These are phyloP conservation scores for Macaranga tanarius DNA, from an alignment of 441 rosid species.

Conservation along the genomic window DNA sequence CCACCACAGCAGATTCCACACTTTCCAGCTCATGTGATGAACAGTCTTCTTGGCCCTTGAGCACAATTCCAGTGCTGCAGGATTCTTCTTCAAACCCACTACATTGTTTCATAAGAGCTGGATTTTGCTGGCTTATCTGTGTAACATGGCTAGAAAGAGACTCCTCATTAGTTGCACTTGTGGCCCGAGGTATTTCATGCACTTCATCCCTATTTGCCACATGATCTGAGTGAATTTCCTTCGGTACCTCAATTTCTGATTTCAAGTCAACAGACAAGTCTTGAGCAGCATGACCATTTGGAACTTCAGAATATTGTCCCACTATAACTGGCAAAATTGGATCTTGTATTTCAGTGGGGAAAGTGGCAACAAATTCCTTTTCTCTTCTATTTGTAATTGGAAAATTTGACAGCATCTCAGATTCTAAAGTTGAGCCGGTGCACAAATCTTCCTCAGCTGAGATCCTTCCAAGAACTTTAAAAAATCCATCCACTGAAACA, in stretches of 20 bases:
- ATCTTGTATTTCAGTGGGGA: conserved; percentile 16
- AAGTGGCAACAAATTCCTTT: conserved; percentile 19
- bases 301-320: conserved; percentile 35
- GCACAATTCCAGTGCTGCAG: conserved; percentile 4
- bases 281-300: conserved; percentile 23
- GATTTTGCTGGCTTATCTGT: conserved; percentile 17
- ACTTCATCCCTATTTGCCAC: conserved; percentile 30
- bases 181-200: conserved; percentile 18
- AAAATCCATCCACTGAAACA: conserved; percentile 24
- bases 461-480: conserved; percentile 18
- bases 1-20: conserved; percentile 25
- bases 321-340: conserved; percentile 10
- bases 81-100: conserved; percentile 32
- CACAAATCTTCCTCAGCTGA: conserved; percentile 34
- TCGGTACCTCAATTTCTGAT: conserved; percentile 4
- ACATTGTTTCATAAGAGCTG: conserved; percentile 29
- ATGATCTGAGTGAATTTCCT: conserved; percentile 23
- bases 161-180: conserved; percentile 29
- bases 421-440: conserved; percentile 19
- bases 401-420: conserved; percentile 15
- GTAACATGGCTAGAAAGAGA: conserved; percentile 26
- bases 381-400: conserved; percentile 1
- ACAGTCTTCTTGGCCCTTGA: conserved; percentile 32
- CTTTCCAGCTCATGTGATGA: conserved; percentile 29
- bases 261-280: conserved; percentile 9